Base-by-base conservation (phyloP, 108 stramenopile species). In the Chaetoceros tenuissimus region DNA sequence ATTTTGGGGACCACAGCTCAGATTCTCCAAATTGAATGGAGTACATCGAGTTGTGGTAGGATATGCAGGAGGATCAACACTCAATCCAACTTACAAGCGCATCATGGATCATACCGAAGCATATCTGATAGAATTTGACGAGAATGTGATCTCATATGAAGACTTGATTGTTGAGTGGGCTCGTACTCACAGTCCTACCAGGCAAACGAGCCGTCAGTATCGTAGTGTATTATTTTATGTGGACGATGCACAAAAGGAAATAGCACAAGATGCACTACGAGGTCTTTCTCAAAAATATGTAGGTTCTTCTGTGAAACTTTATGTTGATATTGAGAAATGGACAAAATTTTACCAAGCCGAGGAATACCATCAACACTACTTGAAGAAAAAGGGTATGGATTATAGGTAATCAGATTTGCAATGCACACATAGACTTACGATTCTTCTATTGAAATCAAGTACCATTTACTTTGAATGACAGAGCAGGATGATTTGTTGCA, bases 91-190 rank as follows among this genome's bases (percentile, higher is more conserved):
- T n/a, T 88, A 88, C 53, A 64, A 55, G 8, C 64, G 58, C 30
- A 88, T 88, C 30, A 71, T 63, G 67, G 82, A 84, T 69, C 52
- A 72, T n/a, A 82, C 87, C 1, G 87, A 88, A 60, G 78, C 87
- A 0, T 64, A 72, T 24, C 62, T 81, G 67, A 60, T 87, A 20
- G 82, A 84, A 53, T 87, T 70, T 55, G 76, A 87, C 51, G 79
- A 79, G 3, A 18, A 57, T 3, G 30, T 70, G 2, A 48, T 87
- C 25, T 60, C 78, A 1, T 87, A 79, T 53, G 75, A 81, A 53
- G 59, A 65, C 31, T 64, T 87, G 20, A 53, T 87, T 48, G 53
- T 74, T 27, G 62, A 54, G 46, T 84, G 79, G 74, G 62, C 70
- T 1, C 34, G 57, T 58, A 60, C 54, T 64, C 78, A 79, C 48